Evolutionary conservation across 768 basidiomycete species (phyloP).

Genomic region (Hebeloma cylindrosporum): DNA sequence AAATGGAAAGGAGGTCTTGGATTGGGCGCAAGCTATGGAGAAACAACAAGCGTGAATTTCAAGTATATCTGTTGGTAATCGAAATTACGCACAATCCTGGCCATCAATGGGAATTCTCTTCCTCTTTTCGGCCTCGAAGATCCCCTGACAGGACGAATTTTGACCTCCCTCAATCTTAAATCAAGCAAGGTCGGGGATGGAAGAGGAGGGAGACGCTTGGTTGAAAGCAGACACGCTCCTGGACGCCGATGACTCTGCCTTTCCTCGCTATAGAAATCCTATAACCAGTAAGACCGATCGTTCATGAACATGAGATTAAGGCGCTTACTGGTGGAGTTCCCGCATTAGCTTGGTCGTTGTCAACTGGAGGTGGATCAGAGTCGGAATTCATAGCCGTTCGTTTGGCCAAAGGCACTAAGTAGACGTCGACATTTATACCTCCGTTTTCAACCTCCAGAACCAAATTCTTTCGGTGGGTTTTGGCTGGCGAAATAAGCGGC

Average conservation of each 20-base stretch:
- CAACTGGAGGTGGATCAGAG: neutral
- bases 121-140: conserved; percentile 13
- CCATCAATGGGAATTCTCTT: conserved; percentile 32
- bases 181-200: conserved; percentile 29
- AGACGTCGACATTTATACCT: conserved; percentile 43
- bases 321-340: no score
- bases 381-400: neutral
- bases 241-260: neutral
- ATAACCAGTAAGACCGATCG: no score
- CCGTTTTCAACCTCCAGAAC: conserved; percentile 38
- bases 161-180: conserved; percentile 27
- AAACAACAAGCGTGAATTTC: conserved; percentile 18
- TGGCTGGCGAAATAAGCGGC: conserved; percentile 1
- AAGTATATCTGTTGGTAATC: no score
- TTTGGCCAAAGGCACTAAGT: conserved; percentile 31
- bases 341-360: neutral
- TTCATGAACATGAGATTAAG: no score
- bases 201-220: neutral
- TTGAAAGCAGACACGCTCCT: neutral
- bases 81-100: conserved; percentile 43
- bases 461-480: conserved; percentile 34
- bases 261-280: neutral
- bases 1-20: conserved; percentile 38
- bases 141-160: no score
- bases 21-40: conserved; percentile 34